phyloP scores from a whole-genome alignment of 192 early-diverging fungal genomes.

The Linnemannia hyalina region DNA sequence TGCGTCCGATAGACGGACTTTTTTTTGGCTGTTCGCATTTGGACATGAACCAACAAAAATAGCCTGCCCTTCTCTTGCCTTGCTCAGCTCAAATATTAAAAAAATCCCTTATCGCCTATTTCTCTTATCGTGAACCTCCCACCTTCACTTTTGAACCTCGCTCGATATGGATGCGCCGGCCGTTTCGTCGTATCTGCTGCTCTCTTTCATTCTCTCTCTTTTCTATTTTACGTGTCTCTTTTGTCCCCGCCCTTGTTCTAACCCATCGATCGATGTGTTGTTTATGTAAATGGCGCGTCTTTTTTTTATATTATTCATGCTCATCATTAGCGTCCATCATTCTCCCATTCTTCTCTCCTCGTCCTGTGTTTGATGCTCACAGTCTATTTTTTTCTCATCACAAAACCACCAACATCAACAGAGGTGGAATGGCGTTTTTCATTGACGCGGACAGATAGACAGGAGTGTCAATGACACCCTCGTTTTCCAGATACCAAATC shows the following conservation, averaged over 20 bases:
- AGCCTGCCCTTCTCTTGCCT: not conserved
- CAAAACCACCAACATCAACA: no score
- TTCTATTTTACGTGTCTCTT: not conserved
- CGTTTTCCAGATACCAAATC: no score
- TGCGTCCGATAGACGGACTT: not conserved
- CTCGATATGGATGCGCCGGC: constrained; percentile 3
- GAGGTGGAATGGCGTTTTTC: no score
- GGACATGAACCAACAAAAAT: not conserved
- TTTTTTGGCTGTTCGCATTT: not conserved
- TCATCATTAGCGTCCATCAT: not conserved
- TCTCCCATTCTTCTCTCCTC: not conserved
- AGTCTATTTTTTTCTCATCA: no score
- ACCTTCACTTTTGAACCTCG: not conserved
- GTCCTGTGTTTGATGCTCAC: not conserved
- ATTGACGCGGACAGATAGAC: no score
- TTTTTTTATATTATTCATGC: not conserved
- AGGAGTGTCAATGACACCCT: no score
- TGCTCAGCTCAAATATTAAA: no score
- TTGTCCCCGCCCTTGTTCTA: not conserved
- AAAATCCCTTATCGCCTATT: constrained; percentile 2
- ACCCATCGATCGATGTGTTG: not conserved
- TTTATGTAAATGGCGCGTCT: not conserved
- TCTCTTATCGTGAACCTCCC: not conserved
- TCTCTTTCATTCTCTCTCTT: not conserved
- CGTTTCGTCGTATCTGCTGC: not conserved